Evolutionary conservation across 2,329 filamentous ascomycete genomes (phyloP).

Genomic region (Colletotrichum caudatum): DNA sequence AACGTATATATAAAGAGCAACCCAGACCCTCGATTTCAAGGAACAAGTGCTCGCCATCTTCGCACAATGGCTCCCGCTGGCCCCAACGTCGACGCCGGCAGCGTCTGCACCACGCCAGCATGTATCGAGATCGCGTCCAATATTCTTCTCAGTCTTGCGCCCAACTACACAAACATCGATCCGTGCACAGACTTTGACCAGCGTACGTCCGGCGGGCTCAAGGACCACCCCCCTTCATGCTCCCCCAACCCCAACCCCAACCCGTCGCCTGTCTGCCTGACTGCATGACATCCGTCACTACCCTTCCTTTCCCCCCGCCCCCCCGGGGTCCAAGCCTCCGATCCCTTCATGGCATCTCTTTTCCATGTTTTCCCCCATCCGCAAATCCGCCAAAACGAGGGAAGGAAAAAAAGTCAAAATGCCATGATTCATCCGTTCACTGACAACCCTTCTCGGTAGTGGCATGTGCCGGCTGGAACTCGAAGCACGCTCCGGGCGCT

Average conservation of each 20-base stretch:
- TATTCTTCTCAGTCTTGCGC: conserved; percentile 46
- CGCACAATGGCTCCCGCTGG: conserved; percentile 21
- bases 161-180: conserved; percentile 70
- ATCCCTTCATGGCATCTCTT: conserved; percentile 4
- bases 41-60: not conserved
- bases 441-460: conserved; percentile 46
- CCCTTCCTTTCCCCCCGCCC: not conserved
- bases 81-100: conserved; percentile 1
- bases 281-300: conserved; percentile 15
- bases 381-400: not conserved
- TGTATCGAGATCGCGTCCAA: conserved; percentile 48
- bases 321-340: conserved; percentile 7
- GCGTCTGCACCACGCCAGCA: conserved; percentile 44
- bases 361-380: not conserved
- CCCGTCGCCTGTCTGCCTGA: conserved; percentile 3
- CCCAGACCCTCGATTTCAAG: not conserved
- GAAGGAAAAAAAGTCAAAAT: not conserved
- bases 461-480: conserved; percentile 75
- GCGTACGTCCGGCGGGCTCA: conserved; percentile 44
- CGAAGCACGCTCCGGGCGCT: conserved; percentile 71
- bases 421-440: conserved; percentile 1
- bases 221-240: not conserved
- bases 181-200: conserved; percentile 76
- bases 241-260: not conserved
- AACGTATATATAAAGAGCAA: conserved; percentile 23